Percentiles rank a stretch among this genome's conserved stretches.
These are phyloP conservation scores for Canavalia ensiformis DNA, from an alignment of 306 rosid genomes.

Conservation along the genomic window DNA sequence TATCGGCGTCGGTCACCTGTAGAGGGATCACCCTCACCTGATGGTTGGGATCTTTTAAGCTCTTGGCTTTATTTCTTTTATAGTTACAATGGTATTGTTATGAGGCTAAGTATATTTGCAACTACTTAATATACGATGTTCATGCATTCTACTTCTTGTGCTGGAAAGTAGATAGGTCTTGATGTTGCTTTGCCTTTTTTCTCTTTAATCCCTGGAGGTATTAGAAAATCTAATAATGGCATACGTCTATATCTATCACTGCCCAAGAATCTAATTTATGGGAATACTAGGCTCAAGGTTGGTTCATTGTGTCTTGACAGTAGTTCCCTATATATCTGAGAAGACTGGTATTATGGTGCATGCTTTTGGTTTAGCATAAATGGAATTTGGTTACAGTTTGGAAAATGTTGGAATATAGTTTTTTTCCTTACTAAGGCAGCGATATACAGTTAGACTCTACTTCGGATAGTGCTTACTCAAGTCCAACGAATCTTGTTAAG, in stretches of 20 bases:
- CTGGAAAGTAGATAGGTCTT: constrained; percentile 15
- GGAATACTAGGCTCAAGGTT: neutral
- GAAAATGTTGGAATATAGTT: neutral
- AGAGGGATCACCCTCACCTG: constrained; percentile 69
- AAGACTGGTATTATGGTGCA: neutral
- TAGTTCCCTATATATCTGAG: neutral
- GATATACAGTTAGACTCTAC: neutral
- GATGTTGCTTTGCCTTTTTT: neutral
- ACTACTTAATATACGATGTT: constrained; percentile 4
- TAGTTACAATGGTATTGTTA: constrained; percentile 30
- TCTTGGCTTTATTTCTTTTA: constrained; percentile 41
- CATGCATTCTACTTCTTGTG: constrained; percentile 30
- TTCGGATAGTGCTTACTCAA: too few relatives aligned
- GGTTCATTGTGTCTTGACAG: constrained; percentile 5
- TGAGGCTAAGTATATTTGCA: constrained; percentile 3
- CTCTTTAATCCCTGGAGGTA: neutral
- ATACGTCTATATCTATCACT: neutral
- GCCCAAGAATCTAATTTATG: neutral
- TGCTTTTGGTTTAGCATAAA: neutral
- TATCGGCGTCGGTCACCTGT: constrained; percentile 84
- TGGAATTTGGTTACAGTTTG: neutral
- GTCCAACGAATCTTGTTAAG: too few relatives aligned
- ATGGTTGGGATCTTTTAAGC: constrained; percentile 66
- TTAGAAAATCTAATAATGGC: neutral
- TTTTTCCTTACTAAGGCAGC: constrained; percentile 8